phyloP scores from a whole-genome alignment of 2,329 filamentous ascomycete genomes.

The Lithohypha guttulata region DNA sequence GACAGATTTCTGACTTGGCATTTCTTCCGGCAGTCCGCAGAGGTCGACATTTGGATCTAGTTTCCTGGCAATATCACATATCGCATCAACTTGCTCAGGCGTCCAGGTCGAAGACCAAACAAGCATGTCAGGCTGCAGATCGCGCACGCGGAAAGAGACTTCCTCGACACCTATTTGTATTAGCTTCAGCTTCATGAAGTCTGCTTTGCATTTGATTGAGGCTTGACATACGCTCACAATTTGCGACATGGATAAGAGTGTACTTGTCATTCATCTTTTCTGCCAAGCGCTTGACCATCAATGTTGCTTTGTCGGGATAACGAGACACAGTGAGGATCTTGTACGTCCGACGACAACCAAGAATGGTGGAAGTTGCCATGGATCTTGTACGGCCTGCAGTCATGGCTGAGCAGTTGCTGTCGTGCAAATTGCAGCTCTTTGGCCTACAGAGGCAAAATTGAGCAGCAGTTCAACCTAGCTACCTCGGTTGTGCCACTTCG shows the following conservation, averaged over 20 bases:
- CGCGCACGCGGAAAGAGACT: conserved; percentile 43
- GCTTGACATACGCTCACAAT: conserved; percentile 2
- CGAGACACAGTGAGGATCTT: conserved; percentile 7
- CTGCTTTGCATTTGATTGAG: no score
- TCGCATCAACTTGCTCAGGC: conserved; percentile 5
- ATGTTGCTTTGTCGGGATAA: conserved; percentile 4
- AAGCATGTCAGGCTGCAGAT: conserved; percentile 44
- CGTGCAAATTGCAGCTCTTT: no score
- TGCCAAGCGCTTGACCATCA: conserved; percentile 7
- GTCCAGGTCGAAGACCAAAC: conserved; percentile 20
- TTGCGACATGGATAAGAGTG: conserved; percentile 12
- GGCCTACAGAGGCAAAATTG: no score
- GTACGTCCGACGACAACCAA: neutral
- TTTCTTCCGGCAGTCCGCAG: conserved; percentile 7
- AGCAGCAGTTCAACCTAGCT: no score
- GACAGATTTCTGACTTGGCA: conserved; percentile 2
- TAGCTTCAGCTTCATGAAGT: no score
- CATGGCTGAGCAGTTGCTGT: no score
- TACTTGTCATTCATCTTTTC: conserved; percentile 12
- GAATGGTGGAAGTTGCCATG: conserved; percentile 4
- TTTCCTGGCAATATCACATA: conserved; percentile 1
- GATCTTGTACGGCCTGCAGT: no score
- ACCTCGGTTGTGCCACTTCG: no score
- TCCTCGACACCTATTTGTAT: conserved; percentile 40
- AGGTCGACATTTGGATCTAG: conserved; percentile 7